Evolutionary conservation across 768 basidiomycete species (phyloP).

Genomic region (Serendipita sp.): DNA sequence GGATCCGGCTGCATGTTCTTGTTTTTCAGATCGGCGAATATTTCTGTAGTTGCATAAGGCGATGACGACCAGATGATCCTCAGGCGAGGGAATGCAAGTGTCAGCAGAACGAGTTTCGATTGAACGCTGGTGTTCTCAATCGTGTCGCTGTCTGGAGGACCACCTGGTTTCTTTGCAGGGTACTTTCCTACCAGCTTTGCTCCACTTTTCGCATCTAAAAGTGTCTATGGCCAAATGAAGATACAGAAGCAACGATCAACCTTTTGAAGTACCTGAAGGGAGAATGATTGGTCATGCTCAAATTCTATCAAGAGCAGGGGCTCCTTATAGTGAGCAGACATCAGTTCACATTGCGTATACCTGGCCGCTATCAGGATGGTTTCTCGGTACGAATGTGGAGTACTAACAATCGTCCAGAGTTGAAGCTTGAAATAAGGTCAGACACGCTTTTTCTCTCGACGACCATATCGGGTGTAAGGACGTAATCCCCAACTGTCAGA

Average conservation of each 20-base stretch:
- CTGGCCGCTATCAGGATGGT: conserved; percentile 24
- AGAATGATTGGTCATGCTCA: conserved; percentile 91
- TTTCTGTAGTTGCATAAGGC: conserved; percentile 77
- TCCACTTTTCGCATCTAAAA: conserved; percentile 52
- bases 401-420: conserved; percentile 79
- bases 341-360: conserved; percentile 91
- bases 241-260: neutral
- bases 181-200: conserved; percentile 45
- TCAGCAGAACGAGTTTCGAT: conserved; percentile 81
- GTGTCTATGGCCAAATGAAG: conserved; percentile 25
- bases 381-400: conserved; percentile 4
- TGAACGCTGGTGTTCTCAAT: conserved; percentile 47
- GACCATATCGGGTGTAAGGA: conserved; percentile 86
- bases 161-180: conserved; percentile 29
- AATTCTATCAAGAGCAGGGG: conserved; percentile 92
- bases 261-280: conserved; percentile 44
- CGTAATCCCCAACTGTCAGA: conserved; percentile 89
- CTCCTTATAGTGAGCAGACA: conserved; percentile 91
- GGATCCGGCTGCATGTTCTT: conserved; percentile 71
- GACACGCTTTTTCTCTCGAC: conserved; percentile 91
- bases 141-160: conserved; percentile 17
- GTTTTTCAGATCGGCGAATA: conserved; percentile 81
- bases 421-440: conserved; percentile 86
- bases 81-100: conserved; percentile 77
- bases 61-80: conserved; percentile 97